Evolutionary conservation across 192 early-diverging fungal genomes (phyloP).

Genomic region (Gigaspora rosea): DNA sequence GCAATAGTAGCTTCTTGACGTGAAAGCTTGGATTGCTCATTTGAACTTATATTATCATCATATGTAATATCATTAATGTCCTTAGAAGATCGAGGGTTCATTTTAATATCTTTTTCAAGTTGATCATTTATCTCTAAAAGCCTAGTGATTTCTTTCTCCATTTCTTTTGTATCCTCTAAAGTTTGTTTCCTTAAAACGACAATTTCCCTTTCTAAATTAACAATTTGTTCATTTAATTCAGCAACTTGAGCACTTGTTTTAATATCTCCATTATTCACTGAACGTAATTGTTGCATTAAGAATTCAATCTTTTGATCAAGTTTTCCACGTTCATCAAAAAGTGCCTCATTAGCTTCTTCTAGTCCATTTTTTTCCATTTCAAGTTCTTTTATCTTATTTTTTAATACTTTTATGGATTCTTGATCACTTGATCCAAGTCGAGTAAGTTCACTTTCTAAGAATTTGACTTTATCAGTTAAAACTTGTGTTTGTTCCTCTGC

Average conservation of each 20-base stretch:
- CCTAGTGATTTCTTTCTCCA: constrained; percentile 30
- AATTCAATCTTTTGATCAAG: constrained; percentile 24
- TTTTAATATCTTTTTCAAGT: constrained; percentile 14
- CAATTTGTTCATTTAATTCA: constrained; percentile 24
- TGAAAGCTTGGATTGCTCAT: neutral
- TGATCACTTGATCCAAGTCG: neutral
- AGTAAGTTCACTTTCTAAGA: constrained; percentile 16
- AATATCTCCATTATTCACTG: neutral
- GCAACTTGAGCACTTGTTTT: neutral
- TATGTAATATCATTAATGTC: neutral
- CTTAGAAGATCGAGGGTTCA: neutral
- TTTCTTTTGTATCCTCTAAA: constrained; percentile 1
- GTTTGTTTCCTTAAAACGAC: neutral
- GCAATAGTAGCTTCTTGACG: constrained; percentile 40
- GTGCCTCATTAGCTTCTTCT: constrained; percentile 18
- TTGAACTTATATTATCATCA: neutral
- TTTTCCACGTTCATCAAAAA: constrained; percentile 14
- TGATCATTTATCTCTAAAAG: constrained; percentile 10
- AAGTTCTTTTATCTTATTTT: constrained; percentile 22
- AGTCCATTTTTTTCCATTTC: constrained; percentile 16
- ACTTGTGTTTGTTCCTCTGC: neutral
- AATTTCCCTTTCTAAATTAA: neutral
- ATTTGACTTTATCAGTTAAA: constrained; percentile 22
- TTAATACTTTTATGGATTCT: constrained; percentile 14
- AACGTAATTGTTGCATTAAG: constrained; percentile 6